Evolutionary conservation across 2,329 filamentous ascomycete species (phyloP), one percentile per base, ranked within the genome.

Genomic region (Trichoderma sp.): DNA sequence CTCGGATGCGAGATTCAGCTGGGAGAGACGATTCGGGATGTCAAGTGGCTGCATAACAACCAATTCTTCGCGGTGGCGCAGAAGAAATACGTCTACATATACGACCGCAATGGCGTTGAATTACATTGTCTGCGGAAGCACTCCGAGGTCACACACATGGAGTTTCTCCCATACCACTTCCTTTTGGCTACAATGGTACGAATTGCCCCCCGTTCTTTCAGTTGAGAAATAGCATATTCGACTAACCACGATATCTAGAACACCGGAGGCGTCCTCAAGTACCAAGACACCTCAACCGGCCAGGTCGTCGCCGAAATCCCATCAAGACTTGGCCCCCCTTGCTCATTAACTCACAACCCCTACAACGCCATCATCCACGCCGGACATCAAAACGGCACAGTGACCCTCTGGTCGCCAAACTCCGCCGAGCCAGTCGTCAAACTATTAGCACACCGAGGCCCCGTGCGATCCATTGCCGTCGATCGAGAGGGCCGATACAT

Each of bases 31-130:
- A 86, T 98, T 14, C 86, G 95, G 64, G 95, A 97, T 80, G 91
- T 91, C 30, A 91, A 90, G 77, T 99, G 94, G 92, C 85, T 98
- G 75, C 94, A 97, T 81, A 97, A 97, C 78, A 94, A 96, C 79
- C 93, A 97, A 74, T 91, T 89, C 81, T 97, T 98, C 81, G 95
- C 95, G 0, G 93, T 97, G 14, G 94, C 96, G 55, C 95, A 99
- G 81, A 97, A 97, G 84, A 96, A 95, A 81, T 91, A 96, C 74
- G 92, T 96, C 72, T 99, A 97, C 82, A 97, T 99, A 72, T 99
- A 99, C 83, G 96, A 97, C 76, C 86, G 89, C 68, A 88, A 92
- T 68, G 96, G 96, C 63, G 92, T 97, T 24, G 96, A 99, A 81
- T 82, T 99, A 66, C 96, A 99, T 79, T 94, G 92, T 77, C 82